These are phyloP conservation scores for Phytophthora lateralis DNA, from an alignment of 352 stramenopile genomes.

Conservation along the genomic window DNA sequence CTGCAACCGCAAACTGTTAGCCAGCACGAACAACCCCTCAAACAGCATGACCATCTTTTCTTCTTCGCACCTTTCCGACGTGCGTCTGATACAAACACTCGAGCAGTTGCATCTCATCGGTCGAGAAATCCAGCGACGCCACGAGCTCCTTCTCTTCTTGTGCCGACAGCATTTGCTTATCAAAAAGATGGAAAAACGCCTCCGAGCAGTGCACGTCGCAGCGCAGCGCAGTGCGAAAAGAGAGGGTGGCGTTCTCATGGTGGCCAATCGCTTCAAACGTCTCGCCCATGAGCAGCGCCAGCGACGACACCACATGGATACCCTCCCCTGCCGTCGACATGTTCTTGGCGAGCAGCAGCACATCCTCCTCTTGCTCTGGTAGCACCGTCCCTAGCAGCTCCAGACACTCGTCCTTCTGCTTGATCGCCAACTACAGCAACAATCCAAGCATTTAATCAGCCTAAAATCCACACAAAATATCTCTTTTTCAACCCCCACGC, in stretches of 20 bases:
- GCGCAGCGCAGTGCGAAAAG: constrained; percentile 74
- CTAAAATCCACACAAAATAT: not conserved
- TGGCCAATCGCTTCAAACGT: constrained; percentile 86
- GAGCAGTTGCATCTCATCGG: constrained; percentile 64
- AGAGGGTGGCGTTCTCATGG: constrained; percentile 76
- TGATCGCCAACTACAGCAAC: constrained; percentile 59
- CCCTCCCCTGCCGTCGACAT: constrained; percentile 26
- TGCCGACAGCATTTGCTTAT: constrained; percentile 85
- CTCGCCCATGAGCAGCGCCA: constrained; percentile 84
- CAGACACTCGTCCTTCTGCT: constrained; percentile 86
- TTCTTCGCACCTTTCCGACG: constrained; percentile 55
- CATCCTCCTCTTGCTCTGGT: constrained; percentile 59
- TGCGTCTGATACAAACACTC: constrained; percentile 70
- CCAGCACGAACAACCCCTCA: not conserved
- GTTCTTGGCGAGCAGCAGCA: constrained; percentile 57
- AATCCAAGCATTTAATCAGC: constrained; percentile 3
- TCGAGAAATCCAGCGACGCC: constrained; percentile 68
- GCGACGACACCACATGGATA: constrained; percentile 80
- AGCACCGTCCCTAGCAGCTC: constrained; percentile 67
- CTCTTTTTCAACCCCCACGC: not conserved
- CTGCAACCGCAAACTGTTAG: constrained; percentile 25
- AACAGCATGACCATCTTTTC: not conserved
- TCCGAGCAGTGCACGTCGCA: constrained; percentile 87
- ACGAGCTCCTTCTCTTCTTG: constrained; percentile 74
- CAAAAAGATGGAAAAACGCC: constrained; percentile 85